Evolutionary conservation across 164 flowering plant species (phyloP).

Genomic region (Piper longum): DNA sequence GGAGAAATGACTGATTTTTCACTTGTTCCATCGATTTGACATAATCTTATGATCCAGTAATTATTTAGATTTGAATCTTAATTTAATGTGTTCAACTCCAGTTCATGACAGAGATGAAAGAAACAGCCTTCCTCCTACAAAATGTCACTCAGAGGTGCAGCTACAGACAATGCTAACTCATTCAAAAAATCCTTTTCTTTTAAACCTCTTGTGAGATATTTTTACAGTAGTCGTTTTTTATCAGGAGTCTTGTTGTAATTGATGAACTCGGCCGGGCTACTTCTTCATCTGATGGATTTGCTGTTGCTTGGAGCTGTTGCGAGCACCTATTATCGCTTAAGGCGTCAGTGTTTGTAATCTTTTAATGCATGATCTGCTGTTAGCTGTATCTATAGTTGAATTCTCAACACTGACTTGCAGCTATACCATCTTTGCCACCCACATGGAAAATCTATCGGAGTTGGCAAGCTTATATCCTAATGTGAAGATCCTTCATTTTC

Average conservation of each 20-base stretch:
- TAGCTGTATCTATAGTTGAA: too few species aligned
- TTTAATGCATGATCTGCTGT: too few species aligned
- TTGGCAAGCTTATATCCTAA: slow-evolving; percentile 81
- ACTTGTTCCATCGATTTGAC: neutral
- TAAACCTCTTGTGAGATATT: neutral
- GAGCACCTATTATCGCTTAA: slow-evolving; percentile 79
- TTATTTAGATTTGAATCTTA: neutral
- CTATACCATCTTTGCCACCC: slow-evolving; percentile 90
- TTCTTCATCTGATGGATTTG: slow-evolving; percentile 92
- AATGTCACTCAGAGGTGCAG: slow-evolving; percentile 66
- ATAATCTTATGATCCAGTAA: neutral
- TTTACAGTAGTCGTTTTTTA: neutral
- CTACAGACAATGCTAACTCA: neutral
- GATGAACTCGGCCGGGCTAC: slow-evolving; percentile 99
- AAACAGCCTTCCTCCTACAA: slow-evolving; percentile 93
- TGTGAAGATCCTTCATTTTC: slow-evolving; percentile 79
- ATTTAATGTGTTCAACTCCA: slow-evolving; percentile 12
- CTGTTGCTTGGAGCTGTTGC: slow-evolving; percentile 99
- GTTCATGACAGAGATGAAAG: slow-evolving; percentile 99
- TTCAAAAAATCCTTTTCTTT: too few species aligned
- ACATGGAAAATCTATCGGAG: slow-evolving; percentile 85
- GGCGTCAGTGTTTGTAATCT: slow-evolving; percentile 31
- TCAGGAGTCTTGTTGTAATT: slow-evolving; percentile 87
- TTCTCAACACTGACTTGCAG: slow-evolving; percentile 23
- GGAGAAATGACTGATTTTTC: neutral